Percentiles rank a stretch among this genome's conserved stretches.
These are phyloP conservation scores for Trametes maxima DNA, from an alignment of 768 basidiomycete genomes.

Conservation along the genomic window DNA sequence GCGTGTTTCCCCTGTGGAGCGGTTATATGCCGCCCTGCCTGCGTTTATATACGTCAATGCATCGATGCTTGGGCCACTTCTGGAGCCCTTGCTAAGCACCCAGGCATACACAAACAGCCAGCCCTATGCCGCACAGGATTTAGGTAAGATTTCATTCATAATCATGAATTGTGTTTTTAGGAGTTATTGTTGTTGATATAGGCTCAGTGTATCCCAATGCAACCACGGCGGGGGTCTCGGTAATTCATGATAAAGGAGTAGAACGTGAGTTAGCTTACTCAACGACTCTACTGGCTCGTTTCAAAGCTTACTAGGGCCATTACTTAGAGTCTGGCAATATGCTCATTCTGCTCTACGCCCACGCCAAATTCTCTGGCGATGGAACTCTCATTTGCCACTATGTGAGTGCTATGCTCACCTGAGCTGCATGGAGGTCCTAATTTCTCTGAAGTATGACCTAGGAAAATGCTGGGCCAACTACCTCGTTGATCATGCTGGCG, in stretches of 20 bases:
- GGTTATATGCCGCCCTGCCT: conserved; percentile 34
- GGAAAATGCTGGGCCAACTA: conserved; percentile 29
- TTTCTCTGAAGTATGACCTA: conserved; percentile 25
- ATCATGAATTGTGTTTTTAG: too few species aligned
- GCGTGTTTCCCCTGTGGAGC: conserved; percentile 38
- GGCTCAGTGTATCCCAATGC: conserved; percentile 17
- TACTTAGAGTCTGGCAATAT: conserved; percentile 39
- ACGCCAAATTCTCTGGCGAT: conserved; percentile 34
- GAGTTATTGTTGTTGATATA: neutral
- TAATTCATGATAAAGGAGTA: conserved; percentile 1
- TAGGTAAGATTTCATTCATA: conserved; percentile 22
- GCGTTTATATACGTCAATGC: conserved; percentile 35
- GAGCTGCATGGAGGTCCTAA: neutral
- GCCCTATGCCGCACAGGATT: conserved; percentile 31
- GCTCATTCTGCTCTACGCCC: conserved; percentile 30
- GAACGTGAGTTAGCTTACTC: conserved; percentile 14
- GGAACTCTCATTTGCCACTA: conserved; percentile 24
- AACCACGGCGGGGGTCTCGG: neutral
- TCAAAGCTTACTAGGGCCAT: too few species aligned
- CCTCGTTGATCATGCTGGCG: conserved; percentile 23
- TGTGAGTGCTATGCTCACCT: neutral
- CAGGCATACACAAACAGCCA: conserved; percentile 21
- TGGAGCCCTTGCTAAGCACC: conserved; percentile 32
- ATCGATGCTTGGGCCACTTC: conserved; percentile 28
- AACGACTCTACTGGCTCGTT: too few species aligned